Conservation (phyloP, 164 flowering plant species). For the Akebia trifoliata region DNA sequence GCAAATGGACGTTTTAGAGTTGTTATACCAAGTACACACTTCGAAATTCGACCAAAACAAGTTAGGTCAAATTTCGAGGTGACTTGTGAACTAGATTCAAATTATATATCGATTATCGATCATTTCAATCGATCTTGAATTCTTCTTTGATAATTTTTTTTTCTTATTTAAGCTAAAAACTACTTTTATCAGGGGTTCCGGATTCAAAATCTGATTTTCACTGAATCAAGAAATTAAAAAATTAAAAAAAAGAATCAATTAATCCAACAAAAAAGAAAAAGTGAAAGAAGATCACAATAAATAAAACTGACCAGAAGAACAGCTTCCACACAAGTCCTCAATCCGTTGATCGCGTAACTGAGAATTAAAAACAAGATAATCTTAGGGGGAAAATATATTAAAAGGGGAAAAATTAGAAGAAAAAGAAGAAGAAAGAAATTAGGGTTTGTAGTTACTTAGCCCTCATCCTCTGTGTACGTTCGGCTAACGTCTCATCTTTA, state of each 20-base stretch:
- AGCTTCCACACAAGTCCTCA: slow-evolving; percentile 70
- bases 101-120: no score
- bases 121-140: no score
- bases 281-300: neutral
- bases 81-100: no score
- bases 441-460: slow-evolving; percentile 33
- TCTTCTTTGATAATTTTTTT: no score
- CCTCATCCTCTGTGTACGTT: slow-evolving; percentile 49
- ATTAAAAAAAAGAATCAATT: neutral
- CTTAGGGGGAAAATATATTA: neutral
- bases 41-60: no score
- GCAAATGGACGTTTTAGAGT: no score
- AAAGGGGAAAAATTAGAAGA: neutral
- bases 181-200: no score
- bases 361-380: slow-evolving; percentile 6
- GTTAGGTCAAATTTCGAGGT: no score
- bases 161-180: no score
- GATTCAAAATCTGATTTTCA: no score
- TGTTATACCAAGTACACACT: no score
- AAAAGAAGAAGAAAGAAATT: neutral
- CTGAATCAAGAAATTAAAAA: neutral
- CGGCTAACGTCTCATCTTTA: slow-evolving; percentile 41
- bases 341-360: slow-evolving; percentile 54
- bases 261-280: neutral
- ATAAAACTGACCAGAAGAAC: slow-evolving; percentile 50